Conservation (phyloP, 352 stramenopile species). For the Pythium phragmiticola region DNA sequence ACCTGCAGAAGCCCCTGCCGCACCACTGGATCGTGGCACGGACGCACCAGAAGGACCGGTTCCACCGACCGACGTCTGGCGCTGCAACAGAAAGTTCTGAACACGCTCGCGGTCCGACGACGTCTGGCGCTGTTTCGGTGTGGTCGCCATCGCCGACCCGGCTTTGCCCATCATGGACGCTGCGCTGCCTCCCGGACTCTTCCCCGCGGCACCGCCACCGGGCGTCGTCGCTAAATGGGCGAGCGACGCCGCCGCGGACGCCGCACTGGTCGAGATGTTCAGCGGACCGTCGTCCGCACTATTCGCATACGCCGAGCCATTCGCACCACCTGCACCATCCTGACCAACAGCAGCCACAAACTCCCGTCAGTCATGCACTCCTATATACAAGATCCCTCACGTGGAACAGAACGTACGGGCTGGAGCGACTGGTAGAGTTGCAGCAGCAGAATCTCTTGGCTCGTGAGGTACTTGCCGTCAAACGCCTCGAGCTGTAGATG, state of each 20-base stretch:
- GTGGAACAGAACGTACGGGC: conserved; percentile 20
- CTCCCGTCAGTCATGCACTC: neutral
- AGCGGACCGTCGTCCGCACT: neutral
- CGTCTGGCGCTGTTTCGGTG: conserved; percentile 47
- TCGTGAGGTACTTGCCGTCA: conserved; percentile 73
- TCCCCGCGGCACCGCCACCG: conserved; percentile 9
- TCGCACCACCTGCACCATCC: conserved; percentile 7
- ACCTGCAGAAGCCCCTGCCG: neutral
- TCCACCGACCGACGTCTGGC: conserved; percentile 30
- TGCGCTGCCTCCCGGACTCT: neutral
- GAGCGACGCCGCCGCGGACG: conserved; percentile 3
- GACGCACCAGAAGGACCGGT: neutral
- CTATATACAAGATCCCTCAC: neutral
- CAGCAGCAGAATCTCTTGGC: conserved; percentile 72
- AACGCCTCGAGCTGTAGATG: conserved; percentile 72
- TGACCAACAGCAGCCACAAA: neutral
- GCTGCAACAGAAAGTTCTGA: conserved; percentile 66
- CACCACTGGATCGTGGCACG: conserved; percentile 9
- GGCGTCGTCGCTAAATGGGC: conserved; percentile 12
- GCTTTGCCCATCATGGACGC: conserved; percentile 10
- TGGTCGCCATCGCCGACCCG: conserved; percentile 25
- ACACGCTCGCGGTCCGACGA: conserved; percentile 56
- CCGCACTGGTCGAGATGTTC: conserved; percentile 8
- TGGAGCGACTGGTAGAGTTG: conserved; percentile 57
- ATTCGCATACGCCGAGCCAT: conserved; percentile 13